These are phyloP conservation scores for Cladophialophora psammophila DNA, from an alignment of 2,329 filamentous ascomycete genomes.

Conservation along the genomic window DNA sequence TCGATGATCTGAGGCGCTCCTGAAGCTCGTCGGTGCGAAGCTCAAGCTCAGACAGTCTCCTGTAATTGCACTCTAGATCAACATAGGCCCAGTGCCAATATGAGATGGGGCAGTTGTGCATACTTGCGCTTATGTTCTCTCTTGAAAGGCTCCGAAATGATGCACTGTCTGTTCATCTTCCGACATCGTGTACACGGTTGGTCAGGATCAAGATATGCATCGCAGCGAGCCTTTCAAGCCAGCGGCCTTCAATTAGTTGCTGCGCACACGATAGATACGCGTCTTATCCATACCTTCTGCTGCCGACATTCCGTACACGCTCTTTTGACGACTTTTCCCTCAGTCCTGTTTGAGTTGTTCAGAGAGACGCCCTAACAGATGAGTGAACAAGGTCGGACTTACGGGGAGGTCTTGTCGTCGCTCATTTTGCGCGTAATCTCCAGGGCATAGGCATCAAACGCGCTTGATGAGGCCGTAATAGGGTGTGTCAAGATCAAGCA, in stretches of 20 bases:
- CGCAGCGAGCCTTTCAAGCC: conserved; percentile 40
- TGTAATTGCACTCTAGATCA: conserved; percentile 26
- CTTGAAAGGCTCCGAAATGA: conserved; percentile 53
- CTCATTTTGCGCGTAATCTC: conserved; percentile 25
- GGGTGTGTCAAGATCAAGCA: neutral
- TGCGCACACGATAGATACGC: neutral
- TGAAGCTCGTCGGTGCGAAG: conserved; percentile 49
- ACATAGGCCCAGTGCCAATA: neutral
- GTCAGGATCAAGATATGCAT: conserved; percentile 48
- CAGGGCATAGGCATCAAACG: neutral
- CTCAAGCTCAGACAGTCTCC: conserved; percentile 49
- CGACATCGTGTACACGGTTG: conserved; percentile 50
- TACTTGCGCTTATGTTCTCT: conserved; percentile 51
- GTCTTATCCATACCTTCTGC: conserved; percentile 44
- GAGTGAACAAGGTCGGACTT: neutral
- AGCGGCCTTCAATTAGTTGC: neutral
- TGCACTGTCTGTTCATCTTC: conserved; percentile 47
- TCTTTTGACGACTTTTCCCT: conserved; percentile 45
- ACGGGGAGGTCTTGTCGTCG: conserved; percentile 26
- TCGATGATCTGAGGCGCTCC: conserved; percentile 45
- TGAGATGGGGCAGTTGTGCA: conserved; percentile 40
- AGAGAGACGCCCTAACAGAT: neutral
- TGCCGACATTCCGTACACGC: conserved; percentile 55
- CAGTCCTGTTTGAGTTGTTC: conserved; percentile 16
- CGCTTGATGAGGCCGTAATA: neutral